Evolutionary conservation across 179 eudicot genomes (phyloP).

Genomic region (Nepenthes alata): DNA sequence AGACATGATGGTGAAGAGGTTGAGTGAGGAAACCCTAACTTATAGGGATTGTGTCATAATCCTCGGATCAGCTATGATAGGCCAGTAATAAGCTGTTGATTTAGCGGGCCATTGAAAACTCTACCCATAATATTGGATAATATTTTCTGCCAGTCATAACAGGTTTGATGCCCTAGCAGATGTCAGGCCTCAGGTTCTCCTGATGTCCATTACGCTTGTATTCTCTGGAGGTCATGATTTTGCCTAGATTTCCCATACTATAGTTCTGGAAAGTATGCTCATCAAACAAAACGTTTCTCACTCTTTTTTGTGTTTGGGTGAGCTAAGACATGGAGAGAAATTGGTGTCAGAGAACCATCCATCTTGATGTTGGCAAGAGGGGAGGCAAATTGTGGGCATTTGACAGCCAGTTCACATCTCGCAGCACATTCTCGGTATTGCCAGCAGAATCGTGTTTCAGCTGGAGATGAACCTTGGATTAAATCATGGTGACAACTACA

Average conservation of each 20-base stretch:
- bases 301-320: conserved; percentile 23
- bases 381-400: conserved; percentile 28
- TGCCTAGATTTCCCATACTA: conserved; percentile 35
- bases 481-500: conserved; percentile 33
- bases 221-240: conserved; percentile 24
- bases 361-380: conserved; percentile 34
- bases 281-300: conserved; percentile 22
- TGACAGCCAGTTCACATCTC: conserved; percentile 30
- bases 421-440: conserved; percentile 25
- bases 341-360: conserved; percentile 26
- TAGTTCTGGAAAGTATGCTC: conserved; percentile 29
- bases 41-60: background rate
- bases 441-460: conserved; percentile 27
- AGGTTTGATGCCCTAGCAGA: conserved; percentile 12
- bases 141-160: conserved; percentile 4
- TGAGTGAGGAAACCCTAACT: conserved; percentile 3
- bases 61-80: conserved; percentile 6
- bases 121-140: conserved; percentile 1
- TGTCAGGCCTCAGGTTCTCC: conserved; percentile 34
- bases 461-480: conserved; percentile 26
- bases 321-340: conserved; percentile 25
- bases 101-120: conserved; percentile 8
- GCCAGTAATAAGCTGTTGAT: conserved; percentile 6
- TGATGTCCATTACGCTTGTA: conserved; percentile 52
- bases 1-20: conserved; percentile 7